Conservation (phyloP, 176 grass and related monocot species). For the Carex kokanica region DNA sequence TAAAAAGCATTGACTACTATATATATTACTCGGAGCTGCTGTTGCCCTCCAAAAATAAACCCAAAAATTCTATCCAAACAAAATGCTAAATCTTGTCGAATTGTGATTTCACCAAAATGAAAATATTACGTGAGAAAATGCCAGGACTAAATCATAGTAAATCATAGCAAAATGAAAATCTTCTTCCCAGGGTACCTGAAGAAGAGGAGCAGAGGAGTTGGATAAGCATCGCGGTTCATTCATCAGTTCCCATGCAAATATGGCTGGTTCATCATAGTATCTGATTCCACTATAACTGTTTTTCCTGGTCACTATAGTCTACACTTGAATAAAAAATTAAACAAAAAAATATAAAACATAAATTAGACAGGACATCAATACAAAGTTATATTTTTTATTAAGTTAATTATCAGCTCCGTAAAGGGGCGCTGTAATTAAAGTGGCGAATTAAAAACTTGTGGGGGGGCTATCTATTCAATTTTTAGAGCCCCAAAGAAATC, state of each 20-base stretch:
- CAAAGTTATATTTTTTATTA: background rate
- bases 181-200: conserved; percentile 52
- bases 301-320: conserved; percentile 78
- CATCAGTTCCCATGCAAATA: conserved; percentile 98
- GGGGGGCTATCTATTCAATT: no score
- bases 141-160: background rate
- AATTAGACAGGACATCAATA: background rate
- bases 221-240: conserved; percentile 90
- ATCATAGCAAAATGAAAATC: background rate
- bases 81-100: background rate
- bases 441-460: no score
- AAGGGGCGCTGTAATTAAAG: background rate
- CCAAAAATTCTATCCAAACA: background rate
- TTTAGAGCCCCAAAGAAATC: no score
- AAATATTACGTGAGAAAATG: background rate
- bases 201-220: conserved; percentile 62
- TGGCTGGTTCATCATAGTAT: conserved; percentile 84
- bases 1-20: background rate
- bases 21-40: conserved; percentile 7
- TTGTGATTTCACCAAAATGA: conserved; percentile 5
- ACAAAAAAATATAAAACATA: background rate
- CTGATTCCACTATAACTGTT: conserved; percentile 85
- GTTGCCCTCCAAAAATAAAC: background rate
- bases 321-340: conserved; percentile 10
- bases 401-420: background rate